Conservation (phyloP, 176 grass and related monocot genomes). For the Saccharum officinarum region DNA sequence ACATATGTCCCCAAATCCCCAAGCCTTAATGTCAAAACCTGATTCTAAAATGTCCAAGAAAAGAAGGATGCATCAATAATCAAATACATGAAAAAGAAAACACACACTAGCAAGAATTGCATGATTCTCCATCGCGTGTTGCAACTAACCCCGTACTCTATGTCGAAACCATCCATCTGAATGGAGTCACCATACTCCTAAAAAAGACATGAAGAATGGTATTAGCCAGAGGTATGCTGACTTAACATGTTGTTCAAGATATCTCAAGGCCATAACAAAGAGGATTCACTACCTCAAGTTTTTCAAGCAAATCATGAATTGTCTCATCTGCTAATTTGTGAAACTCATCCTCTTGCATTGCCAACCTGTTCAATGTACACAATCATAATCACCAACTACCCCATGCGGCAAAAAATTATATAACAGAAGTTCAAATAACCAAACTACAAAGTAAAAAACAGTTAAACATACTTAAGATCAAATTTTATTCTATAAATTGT, state of each 20-base stretch:
- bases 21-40: conserved; percentile 87
- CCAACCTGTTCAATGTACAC: conserved; percentile 46
- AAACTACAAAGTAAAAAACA: neutral
- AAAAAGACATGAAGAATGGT: neutral
- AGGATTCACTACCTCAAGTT: conserved; percentile 65
- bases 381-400: neutral
- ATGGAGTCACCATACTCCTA: conserved; percentile 88
- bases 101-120: neutral
- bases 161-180: conserved; percentile 85
- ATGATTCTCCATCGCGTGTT: neutral
- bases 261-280: neutral
- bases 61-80: conserved; percentile 17
- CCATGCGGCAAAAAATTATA: neutral
- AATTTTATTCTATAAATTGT: neutral
- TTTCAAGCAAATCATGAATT: conserved; percentile 74
- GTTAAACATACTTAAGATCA: neutral
- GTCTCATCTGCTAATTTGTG: conserved; percentile 83
- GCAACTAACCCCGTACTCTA: conserved; percentile 83
- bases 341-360: conserved; percentile 69
- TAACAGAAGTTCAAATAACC: neutral
- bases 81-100: conserved; percentile 14
- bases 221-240: conserved; percentile 8
- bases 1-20: conserved; percentile 84
- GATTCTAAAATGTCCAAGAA: conserved; percentile 61
- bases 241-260: neutral